Percentiles rank a stretch among this genome's conserved stretches.
These are phyloP conservation scores for Barnettozyma vustinii DNA, from an alignment of 805 yeast genomes.

Conservation along the genomic window DNA sequence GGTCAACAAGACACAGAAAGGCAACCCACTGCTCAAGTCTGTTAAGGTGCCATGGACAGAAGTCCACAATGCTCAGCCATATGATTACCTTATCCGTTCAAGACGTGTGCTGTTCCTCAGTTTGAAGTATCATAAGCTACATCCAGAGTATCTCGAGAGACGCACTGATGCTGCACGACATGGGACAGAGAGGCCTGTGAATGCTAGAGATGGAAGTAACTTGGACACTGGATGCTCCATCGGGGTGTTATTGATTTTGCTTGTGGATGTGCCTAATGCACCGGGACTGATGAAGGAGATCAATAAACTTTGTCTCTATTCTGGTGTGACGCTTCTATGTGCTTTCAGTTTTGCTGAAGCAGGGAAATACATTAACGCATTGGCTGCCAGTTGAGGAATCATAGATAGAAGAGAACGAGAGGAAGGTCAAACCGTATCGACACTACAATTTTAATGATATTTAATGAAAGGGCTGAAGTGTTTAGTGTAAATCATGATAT, in stretches of 20 bases:
- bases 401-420: too few species aligned
- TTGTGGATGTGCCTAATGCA: conserved; percentile 60
- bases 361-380: conserved; percentile 36
- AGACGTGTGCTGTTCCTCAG: conserved; percentile 56
- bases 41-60: conserved; percentile 52
- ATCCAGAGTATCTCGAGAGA: conserved; percentile 59
- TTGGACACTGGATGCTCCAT: conserved; percentile 10
- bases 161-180: conserved; percentile 1
- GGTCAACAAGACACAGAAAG: conserved; percentile 63
- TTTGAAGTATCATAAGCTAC: conserved; percentile 66
- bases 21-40: conserved; percentile 62
- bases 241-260: conserved; percentile 50
- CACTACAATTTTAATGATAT: too few species aligned
- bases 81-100: conserved; percentile 61
- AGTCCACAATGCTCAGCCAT: conserved; percentile 39
- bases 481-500: too few species aligned
- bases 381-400: conserved; percentile 14
- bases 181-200: conserved; percentile 1
- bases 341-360: conserved; percentile 50
- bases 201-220: conserved; percentile 1
- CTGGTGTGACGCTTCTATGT: conserved; percentile 35
- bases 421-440: background rate
- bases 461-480: too few species aligned
- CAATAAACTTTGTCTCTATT: conserved; percentile 35
- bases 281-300: conserved; percentile 38